phyloP scores from a whole-genome alignment of 2,329 filamentous ascomycete genomes.

The Cladorrhinum sp. region DNA sequence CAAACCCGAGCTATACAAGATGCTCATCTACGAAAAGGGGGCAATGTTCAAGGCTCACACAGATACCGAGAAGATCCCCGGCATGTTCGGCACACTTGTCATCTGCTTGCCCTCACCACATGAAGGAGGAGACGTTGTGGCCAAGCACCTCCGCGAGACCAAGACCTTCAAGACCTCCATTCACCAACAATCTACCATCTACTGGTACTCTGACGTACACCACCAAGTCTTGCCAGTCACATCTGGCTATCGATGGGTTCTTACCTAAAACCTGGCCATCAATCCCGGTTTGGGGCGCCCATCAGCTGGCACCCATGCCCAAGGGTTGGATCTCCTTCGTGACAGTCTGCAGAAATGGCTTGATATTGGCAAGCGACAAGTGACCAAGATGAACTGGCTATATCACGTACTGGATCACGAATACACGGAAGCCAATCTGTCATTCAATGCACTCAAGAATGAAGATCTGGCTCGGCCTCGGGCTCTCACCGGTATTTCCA shows the following conservation, averaged over 20 bases:
- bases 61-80: conserved; percentile 45
- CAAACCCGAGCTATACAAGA: conserved; percentile 42
- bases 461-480: conserved; percentile 30
- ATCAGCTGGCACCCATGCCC: conserved; percentile 14
- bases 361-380: background rate
- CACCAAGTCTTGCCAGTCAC: conserved; percentile 49
- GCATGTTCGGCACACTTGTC: conserved; percentile 51
- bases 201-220: conserved; percentile 51
- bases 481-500: conserved; percentile 27
- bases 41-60: conserved; percentile 48
- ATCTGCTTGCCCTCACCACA: conserved; percentile 48
- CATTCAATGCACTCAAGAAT: conserved; percentile 29
- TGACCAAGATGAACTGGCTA: conserved; percentile 14
- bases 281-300: conserved; percentile 21
- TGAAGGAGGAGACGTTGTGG: conserved; percentile 44
- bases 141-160: conserved; percentile 37
- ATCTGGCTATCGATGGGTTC: conserved; percentile 47
- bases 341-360: conserved; percentile 31
- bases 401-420: conserved; percentile 36
- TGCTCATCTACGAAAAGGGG: conserved; percentile 49
- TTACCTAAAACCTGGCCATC: conserved; percentile 51
- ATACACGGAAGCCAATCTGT: conserved; percentile 35
- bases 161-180: conserved; percentile 33
- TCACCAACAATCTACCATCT: conserved; percentile 24
- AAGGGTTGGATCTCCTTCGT: conserved; percentile 19